Evolutionary conservation across 176 grass and related monocot species (phyloP), one percentile per base, ranked within the genome.

Genomic region (Oryza rufipogon): DNA sequence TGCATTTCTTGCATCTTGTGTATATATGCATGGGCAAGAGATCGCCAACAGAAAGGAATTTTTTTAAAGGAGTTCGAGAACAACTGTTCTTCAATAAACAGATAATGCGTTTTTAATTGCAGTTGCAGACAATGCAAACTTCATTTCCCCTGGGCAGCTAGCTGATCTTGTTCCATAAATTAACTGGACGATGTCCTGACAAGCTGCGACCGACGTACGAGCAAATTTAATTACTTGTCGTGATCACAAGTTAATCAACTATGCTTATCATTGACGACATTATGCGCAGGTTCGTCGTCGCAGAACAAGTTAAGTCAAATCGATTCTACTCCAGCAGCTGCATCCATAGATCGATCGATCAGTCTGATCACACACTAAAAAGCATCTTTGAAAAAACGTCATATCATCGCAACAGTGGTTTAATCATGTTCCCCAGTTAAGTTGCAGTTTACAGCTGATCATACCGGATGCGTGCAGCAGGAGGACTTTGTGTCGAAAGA

Each of bases 321-420:
- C 87, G 67, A 75, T 36, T 36, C 34, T 36, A 36, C 9, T 75
- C 47, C 23, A 26, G 38, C 42, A 44, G 42, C 41, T 44, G 17
- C 17, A 58, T 56, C 5, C 5, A 13, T 16, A 7, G 17, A 54
- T 52, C 13, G 6, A 52, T 54, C 1, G 10, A 10, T 54, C 4
- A 11, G 22, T 25, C 70, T 4, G n/a, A 72, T 72, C 70, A 80
- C 76, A 66, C 52, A 44, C 49, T 28, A 52, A 86, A 86, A 66
- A 32, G 17, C 76, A 28, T 66, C 58, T 22, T 48, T 39, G 56
- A 16, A 73, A 67, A 76, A 80, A 73, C 42, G 76, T 80, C 69
- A 49, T 42, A 8, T 15, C 73, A 8, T 15, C 73, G 48, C 58
- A 23, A 86, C 76, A 80, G 76, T 19, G 52, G 52, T 20, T 58